These are phyloP conservation scores for Wallacemonas sp. DNA, from an alignment of 208 protist genomes.

Conservation along the genomic window DNA sequence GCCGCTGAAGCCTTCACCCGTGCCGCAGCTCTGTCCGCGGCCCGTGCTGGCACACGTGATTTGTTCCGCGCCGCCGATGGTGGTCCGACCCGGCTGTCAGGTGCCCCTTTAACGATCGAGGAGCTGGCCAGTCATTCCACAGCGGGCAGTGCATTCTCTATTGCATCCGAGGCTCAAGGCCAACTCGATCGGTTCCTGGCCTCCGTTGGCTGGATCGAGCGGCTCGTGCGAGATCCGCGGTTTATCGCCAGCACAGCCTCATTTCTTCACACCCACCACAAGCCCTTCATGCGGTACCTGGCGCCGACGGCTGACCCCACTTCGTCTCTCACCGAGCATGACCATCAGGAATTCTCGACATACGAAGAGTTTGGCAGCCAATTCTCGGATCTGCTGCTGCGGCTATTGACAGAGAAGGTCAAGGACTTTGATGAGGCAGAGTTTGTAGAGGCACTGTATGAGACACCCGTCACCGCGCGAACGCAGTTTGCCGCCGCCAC, in stretches of 20 bases:
- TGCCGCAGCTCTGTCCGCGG: conserved; percentile 21
- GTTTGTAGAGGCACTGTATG: conserved; percentile 76
- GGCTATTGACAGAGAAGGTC: conserved; percentile 48
- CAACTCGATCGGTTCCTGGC: conserved; percentile 65
- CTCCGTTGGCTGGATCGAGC: conserved; percentile 60
- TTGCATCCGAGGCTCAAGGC: conserved; percentile 49
- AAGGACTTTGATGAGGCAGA: conserved; percentile 70
- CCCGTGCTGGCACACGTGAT: not conserved
- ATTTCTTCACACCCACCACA: conserved; percentile 77
- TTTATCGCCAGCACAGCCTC: conserved; percentile 57
- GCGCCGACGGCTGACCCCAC: not conserved
- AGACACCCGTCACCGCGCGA: conserved; percentile 37
- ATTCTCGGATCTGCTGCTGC: conserved; percentile 51
- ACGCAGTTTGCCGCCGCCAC: conserved; percentile 15
- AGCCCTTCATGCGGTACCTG: conserved; percentile 58
- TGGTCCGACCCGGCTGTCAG: not conserved
- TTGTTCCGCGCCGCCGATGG: not conserved
- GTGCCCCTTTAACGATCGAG: conserved; percentile 62
- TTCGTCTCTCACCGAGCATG: conserved; percentile 36
- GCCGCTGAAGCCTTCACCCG: conserved; percentile 64
- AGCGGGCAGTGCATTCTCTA: conserved; percentile 7
- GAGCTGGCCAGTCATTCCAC: conserved; percentile 36
- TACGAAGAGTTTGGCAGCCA: conserved; percentile 62
- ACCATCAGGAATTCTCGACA: conserved; percentile 65
- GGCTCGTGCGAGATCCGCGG: conserved; percentile 40